Evolutionary conservation across 129 eudicot species (phyloP), one percentile per base, ranked within the genome.

Genomic region (Kitagawia praeruptora): DNA sequence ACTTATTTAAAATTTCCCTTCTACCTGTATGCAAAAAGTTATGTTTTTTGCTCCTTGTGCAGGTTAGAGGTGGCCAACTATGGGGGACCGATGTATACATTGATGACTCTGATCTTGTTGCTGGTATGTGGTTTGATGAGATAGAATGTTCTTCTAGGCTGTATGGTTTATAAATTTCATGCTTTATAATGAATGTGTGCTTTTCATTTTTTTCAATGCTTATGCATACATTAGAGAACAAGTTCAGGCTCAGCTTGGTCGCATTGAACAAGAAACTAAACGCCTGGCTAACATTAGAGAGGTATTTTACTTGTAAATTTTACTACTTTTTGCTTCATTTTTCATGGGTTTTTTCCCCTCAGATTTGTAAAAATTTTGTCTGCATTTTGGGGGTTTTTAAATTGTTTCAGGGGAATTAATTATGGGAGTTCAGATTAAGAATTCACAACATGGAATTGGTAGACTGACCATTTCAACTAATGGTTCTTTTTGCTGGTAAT

Each of bases 1-100:
- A 45, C 10, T 19, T 23, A 58, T 58, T 58, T 11, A 0, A n/a
- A 25, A 58, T n/a, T 9, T 58, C 67, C 67, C 0, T 14, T 10
- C 67, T 58, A 34, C 0, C n/a, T 39, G 45, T 70, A 64, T 66
- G 38, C 69, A 47, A 21, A 38, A 53, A 40, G 21, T 53, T 78
- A 45, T 47, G 75, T 77, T 70, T 81, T 40, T 34, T 82, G 64
- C 80, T 77, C 41, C 58, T n/a, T 81, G 70, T 88, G 82, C 97
- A 96, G 99, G 99, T 96, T 44, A 87, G 93, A 79, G 93, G 98
- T 84, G n/a, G 98, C 70, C 99, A 92, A 86, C 91, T 96, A 49
- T 96, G 99, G 99, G 99, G 99, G 28, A 96, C 99, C 42, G 99
- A 96, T 84, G 80, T 96, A 83, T 96, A 96, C 84, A 96, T 98